Percentiles rank a stretch among this genome's conserved stretches.
Conservation (phyloP, 2,329 filamentous ascomycete species). For the Cladobotryum mycophilum region DNA sequence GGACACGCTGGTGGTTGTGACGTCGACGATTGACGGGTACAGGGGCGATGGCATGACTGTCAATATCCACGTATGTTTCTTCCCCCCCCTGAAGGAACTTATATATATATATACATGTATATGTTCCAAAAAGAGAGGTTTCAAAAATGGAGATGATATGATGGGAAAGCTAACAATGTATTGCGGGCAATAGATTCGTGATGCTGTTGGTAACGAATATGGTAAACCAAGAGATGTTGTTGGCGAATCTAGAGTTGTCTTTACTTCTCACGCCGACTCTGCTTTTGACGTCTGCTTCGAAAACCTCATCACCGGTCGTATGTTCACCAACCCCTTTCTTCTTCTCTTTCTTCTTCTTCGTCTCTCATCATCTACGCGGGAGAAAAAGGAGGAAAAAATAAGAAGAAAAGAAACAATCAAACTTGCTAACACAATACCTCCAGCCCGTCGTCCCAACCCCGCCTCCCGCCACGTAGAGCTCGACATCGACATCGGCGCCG, state of each 20-base stretch:
- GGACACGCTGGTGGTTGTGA: slow-evolving; percentile 93
- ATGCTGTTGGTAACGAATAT: slow-evolving; percentile 94
- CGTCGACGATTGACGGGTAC: slow-evolving; percentile 75
- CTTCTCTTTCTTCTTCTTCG: background rate
- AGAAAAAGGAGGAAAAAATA: too few relatives aligned
- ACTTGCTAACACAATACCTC: background rate
- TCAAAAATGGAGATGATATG: too few relatives aligned
- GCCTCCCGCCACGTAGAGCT: slow-evolving; percentile 73
- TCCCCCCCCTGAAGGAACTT: background rate
- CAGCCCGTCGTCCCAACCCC: slow-evolving; percentile 35
- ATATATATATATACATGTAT: too few relatives aligned
- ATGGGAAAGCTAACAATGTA: slow-evolving; percentile 8
- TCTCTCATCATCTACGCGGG: background rate
- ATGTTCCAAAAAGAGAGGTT: too few relatives aligned
- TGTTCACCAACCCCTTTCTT: slow-evolving; percentile 27
- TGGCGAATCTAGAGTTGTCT: slow-evolving; percentile 87
- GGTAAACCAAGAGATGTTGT: slow-evolving; percentile 83
- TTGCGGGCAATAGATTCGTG: slow-evolving; percentile 63
- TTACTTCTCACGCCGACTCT: slow-evolving; percentile 85
- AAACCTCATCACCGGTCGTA: slow-evolving; percentile 69
- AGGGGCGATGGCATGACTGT: slow-evolving; percentile 89
- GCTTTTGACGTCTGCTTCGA: slow-evolving; percentile 97
- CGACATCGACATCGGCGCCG: slow-evolving; percentile 92
- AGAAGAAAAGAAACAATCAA: too few relatives aligned
- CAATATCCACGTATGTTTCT: slow-evolving; percentile 75